A percentile compares a stretch with the other conserved stretches of the same genome.
Conservation (phyloP, 371 early-diverging fungal genomes). For the Mucor racemosus region DNA sequence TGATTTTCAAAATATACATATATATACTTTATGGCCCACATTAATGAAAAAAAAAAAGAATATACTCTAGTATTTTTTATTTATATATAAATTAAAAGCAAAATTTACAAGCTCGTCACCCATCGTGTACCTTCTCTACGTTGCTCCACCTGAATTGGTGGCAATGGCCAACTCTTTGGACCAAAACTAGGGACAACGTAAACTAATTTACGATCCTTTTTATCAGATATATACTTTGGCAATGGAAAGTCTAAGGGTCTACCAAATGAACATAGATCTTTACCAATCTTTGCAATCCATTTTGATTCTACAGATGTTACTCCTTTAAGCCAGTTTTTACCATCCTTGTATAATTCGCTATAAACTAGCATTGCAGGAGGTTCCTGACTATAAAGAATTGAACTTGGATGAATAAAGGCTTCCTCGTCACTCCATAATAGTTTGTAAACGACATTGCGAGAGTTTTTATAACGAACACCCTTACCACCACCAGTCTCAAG, state of each 20-base stretch:
- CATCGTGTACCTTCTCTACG: slow-evolving; percentile 70
- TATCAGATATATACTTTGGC: slow-evolving; percentile 62
- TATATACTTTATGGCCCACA: no score
- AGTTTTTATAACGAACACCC: slow-evolving; percentile 47
- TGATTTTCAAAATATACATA: no score
- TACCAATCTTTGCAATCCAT: slow-evolving; percentile 83
- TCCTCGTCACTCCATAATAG: slow-evolving; percentile 84
- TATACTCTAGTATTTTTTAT: background rate
- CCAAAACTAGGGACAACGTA: slow-evolving; percentile 78
- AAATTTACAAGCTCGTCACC: slow-evolving; percentile 32
- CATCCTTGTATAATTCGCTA: slow-evolving; percentile 62
- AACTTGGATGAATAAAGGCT: slow-evolving; percentile 78
- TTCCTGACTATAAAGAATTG: slow-evolving; percentile 66
- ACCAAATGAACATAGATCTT: slow-evolving; percentile 66
- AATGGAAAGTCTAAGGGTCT: slow-evolving; percentile 67
- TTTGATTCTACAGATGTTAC: slow-evolving; percentile 77
- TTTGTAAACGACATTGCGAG: slow-evolving; percentile 68
- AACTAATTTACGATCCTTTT: slow-evolving; percentile 69
- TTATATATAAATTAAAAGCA: background rate
- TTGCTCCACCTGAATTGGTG: slow-evolving; percentile 73
- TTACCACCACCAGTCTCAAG: slow-evolving; percentile 62
- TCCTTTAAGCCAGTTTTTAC: slow-evolving; percentile 77
- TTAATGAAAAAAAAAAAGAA: no score
- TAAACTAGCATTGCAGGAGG: slow-evolving; percentile 83
- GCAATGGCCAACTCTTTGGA: slow-evolving; percentile 77